A percentile compares a stretch with the other conserved stretches of the same genome.
Conservation (phyloP, 345 rosid species). For the Eucalyptus rudis region DNA sequence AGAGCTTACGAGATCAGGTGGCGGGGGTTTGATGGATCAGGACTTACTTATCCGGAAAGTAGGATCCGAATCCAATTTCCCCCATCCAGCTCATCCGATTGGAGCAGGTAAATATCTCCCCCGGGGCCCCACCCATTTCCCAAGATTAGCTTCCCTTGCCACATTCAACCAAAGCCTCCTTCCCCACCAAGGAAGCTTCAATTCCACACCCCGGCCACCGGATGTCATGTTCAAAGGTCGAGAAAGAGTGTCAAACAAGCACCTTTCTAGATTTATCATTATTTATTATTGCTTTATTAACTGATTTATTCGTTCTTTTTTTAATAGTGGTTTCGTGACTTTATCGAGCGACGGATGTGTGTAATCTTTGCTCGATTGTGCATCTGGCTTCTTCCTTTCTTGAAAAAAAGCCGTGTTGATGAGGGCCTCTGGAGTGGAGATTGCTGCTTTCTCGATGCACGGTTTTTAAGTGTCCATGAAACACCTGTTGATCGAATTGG, state of each 20-base stretch:
- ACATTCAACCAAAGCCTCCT: background rate
- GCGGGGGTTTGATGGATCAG: background rate
- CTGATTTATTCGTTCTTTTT: too few species aligned
- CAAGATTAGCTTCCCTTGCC: background rate
- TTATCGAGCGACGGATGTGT: background rate
- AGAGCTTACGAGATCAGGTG: background rate
- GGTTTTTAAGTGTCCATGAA: background rate
- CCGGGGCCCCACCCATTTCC: background rate
- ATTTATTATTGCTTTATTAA: background rate
- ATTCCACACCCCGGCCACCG: background rate
- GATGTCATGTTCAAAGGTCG: background rate
- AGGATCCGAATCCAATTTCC: background rate
- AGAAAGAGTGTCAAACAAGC: background rate
- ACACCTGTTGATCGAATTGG: background rate
- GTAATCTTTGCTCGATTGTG: background rate
- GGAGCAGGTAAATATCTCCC: background rate
- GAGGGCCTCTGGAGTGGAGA: background rate
- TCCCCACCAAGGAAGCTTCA: background rate
- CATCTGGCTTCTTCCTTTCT: too few species aligned
- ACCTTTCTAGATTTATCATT: background rate
- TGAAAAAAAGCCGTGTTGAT: too few species aligned
- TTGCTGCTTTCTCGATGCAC: background rate
- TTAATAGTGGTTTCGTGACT: background rate
- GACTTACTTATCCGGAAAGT: background rate
- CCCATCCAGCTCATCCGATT: background rate